Evolutionary conservation across 2,329 filamentous ascomycete genomes (phyloP), one percentile per base, ranked within the genome.

Genomic region (Colletotrichum theobromicola): DNA sequence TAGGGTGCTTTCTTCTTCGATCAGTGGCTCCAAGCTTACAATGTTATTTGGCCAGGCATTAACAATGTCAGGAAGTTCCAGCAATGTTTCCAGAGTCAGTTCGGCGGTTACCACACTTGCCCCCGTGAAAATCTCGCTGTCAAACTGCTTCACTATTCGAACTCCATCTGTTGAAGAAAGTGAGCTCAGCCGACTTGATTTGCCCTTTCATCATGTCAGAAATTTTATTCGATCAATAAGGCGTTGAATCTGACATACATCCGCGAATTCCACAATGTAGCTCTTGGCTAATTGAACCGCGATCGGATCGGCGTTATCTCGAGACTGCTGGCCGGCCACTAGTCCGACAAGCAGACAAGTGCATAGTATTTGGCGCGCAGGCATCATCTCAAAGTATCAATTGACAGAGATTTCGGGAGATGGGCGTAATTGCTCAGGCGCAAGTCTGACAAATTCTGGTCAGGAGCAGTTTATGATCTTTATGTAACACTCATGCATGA

Each of bases 91-190:
- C 35, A 79, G 70, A 66, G 83, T 83, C 32, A 83, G 79, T 5
- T 76, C 75, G 21, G 79, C 77, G 3, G 79, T 80, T 68, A 84
- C 80, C n/a, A 85, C 61, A 18, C 80, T 79, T 34, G 84, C 77
- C 4, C 84, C 84, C 10, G 77, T 79, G 58, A 85, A 85, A 53
- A 85, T 74, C 63, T 84, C 81, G 50, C 70, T 76, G 58, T 69
- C 60, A 28, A 69, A 77, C 4, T 9, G 53, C 60, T 67, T 71
- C 16, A 77, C 32, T 8, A 76, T 60, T 28, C 9, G 26, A 66
- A 76, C 68, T 28, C 61, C 63, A 4, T 30, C 66, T 2, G 46
- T 26, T 34, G 65, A 75, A 4, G 64, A 69, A 21, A 75, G 55
- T 1, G 58, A 61, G 42, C 66, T 37, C 28, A 42, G n/a, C 2